Conservation (phyloP, 345 rosid species). For the Viola odorata region DNA sequence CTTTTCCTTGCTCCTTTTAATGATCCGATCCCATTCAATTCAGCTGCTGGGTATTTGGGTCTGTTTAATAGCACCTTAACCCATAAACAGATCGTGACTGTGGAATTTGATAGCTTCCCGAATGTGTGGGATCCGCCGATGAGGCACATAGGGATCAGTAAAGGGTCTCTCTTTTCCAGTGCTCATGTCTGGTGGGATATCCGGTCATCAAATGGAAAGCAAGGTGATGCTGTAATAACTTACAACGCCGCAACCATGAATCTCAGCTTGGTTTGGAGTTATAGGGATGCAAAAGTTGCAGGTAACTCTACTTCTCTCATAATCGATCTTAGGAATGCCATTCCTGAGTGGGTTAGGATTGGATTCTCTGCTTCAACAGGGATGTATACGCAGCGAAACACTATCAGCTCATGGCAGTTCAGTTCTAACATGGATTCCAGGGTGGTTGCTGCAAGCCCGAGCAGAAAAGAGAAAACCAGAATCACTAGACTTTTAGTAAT, state of each 20-base stretch:
- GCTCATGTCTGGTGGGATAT: not conserved
- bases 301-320: not conserved
- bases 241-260: not conserved
- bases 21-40: not conserved
- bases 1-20: not conserved
- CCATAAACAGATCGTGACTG: not conserved
- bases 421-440: constrained; percentile 2
- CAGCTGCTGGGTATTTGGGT: not conserved
- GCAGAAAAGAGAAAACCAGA: not conserved
- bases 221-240: not conserved
- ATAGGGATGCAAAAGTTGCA: not conserved
- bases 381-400: not conserved
- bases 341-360: constrained; percentile 15
- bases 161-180: not conserved
- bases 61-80: not conserved
- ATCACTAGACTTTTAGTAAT: not conserved
- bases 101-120: not conserved
- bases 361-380: constrained; percentile 26
- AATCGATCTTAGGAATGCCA: constrained; percentile 10
- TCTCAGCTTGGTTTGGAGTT: not conserved
- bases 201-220: not conserved
- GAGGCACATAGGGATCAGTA: not conserved
- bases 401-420: constrained; percentile 24
- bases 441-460: not conserved
- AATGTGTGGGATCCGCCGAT: not conserved